These are phyloP conservation scores for Cyberlindnera euphorbiae DNA, from an alignment of 805 yeast genomes.

Conservation along the genomic window DNA sequence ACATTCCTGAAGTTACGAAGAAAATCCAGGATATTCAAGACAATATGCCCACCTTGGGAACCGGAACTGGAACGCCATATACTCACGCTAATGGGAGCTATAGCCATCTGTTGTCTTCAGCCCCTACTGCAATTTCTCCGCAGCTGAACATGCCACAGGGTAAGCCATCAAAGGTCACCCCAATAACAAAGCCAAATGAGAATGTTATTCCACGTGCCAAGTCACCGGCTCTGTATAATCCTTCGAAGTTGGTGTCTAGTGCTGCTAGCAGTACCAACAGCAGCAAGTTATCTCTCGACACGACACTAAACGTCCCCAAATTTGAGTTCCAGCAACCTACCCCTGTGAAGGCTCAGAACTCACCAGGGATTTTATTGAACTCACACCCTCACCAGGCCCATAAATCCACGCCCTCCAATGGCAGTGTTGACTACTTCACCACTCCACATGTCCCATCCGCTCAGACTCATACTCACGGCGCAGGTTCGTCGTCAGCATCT, in stretches of 20 bases:
- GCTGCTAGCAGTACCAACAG: not conserved
- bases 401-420: not conserved
- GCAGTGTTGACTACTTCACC: not conserved
- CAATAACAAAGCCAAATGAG: slow-evolving; percentile 7
- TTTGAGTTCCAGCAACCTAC: slow-evolving; percentile 12
- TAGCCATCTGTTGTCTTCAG: slow-evolving; percentile 3
- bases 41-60: slow-evolving; percentile 1
- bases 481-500: no score
- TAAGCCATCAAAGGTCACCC: slow-evolving; percentile 6
- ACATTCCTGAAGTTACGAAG: slow-evolving; percentile 13
- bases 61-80: slow-evolving; percentile 2
- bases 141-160: no score
- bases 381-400: not conserved
- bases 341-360: slow-evolving; percentile 4
- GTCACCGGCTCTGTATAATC: slow-evolving; percentile 3
- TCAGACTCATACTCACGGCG: no score
- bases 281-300: slow-evolving; percentile 2
- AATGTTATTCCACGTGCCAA: slow-evolving; percentile 10
- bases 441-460: not conserved
- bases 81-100: slow-evolving; percentile 9
- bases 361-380: no score
- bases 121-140: no score
- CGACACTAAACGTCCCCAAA: slow-evolving; percentile 3
- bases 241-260: not conserved
- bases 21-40: slow-evolving; percentile 20